Percentiles rank a stretch among this genome's conserved stretches.
phyloP scores from a whole-genome alignment of 179 eudicot species.

The Beta lomatogona region DNA sequence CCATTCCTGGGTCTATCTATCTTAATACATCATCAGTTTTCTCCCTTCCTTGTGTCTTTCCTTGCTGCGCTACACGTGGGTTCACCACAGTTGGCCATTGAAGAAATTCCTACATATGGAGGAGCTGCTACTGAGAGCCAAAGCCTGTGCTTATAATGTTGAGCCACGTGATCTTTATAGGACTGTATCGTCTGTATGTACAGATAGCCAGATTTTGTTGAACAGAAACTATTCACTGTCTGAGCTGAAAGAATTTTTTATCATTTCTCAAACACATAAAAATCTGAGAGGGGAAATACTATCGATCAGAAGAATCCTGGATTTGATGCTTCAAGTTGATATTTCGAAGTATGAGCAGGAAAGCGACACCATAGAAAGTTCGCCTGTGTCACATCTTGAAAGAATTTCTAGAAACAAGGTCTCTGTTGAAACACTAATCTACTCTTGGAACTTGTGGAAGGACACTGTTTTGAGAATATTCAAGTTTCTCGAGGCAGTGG shows the following conservation, averaged over 20 bases:
- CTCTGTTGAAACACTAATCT: constrained; percentile 43
- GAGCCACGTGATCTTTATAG: constrained; percentile 29
- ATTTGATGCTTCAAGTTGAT: constrained; percentile 34
- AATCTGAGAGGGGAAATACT: constrained; percentile 38
- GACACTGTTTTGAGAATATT: constrained; percentile 34
- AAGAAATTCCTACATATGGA: constrained; percentile 38
- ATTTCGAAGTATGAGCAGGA: constrained; percentile 42
- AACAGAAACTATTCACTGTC: constrained; percentile 31
- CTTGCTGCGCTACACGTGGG: too few relatives aligned
- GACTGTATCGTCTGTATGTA: constrained; percentile 25
- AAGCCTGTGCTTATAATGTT: constrained; percentile 31
- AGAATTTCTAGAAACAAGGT: constrained; percentile 34
- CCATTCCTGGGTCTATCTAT: too few relatives aligned
- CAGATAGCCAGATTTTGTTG: constrained; percentile 39
- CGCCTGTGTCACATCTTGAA: constrained; percentile 22
- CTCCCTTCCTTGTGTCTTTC: too few relatives aligned
- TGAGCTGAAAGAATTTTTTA: constrained; percentile 36
- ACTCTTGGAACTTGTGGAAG: constrained; percentile 55
- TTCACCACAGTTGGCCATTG: constrained; percentile 66
- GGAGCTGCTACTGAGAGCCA: constrained; percentile 47
- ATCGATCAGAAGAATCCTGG: constrained; percentile 45
- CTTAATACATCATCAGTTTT: too few relatives aligned
- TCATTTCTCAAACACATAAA: constrained; percentile 17
- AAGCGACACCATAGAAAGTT: constrained; percentile 21
- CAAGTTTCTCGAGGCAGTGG: constrained; percentile 33